Conservation (phyloP, 73 alveolate genomes). For the Paramecium bursaria region DNA sequence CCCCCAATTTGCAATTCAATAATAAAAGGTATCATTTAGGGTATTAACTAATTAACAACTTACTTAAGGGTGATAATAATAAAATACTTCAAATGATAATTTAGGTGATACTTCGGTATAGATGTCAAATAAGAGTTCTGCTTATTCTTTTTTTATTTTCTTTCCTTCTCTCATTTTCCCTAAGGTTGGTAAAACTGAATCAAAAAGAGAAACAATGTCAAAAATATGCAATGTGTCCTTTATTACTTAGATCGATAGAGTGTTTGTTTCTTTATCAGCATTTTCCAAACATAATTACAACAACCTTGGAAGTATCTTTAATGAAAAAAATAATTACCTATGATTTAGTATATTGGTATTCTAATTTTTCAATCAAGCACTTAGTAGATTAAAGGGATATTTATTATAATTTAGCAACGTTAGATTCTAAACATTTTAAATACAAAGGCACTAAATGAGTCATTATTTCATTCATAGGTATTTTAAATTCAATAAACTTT, state of each 20-base stretch:
- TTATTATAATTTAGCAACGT: constrained; percentile 15
- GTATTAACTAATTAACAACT: constrained; percentile 26
- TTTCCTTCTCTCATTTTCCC: constrained; percentile 27
- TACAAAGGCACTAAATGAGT: constrained; percentile 18
- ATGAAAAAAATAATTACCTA: neutral
- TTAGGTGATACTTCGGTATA: neutral
- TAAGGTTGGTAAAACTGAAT: constrained; percentile 21
- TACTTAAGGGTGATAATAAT: neutral
- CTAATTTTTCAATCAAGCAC: constrained; percentile 30
- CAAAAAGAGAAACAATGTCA: constrained; percentile 34
- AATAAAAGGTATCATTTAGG: constrained; percentile 13
- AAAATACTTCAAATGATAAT: constrained; percentile 12
- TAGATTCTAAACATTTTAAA: constrained; percentile 47
- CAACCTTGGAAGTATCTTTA: constrained; percentile 44
- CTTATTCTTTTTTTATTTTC: neutral
- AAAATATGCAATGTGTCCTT: constrained; percentile 25
- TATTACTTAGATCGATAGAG: constrained; percentile 8
- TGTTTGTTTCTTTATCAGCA: constrained; percentile 12
- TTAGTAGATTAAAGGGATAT: neutral
- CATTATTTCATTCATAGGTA: constrained; percentile 18
- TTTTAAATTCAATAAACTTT: constrained; percentile 33
- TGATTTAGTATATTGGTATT: constrained; percentile 22
- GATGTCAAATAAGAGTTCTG: constrained; percentile 19
- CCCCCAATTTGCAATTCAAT: constrained; percentile 31
- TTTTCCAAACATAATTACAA: constrained; percentile 22